Evolutionary conservation across 306 rosid genomes (phyloP).

Genomic region (Sphenostylis stenocarpa): DNA sequence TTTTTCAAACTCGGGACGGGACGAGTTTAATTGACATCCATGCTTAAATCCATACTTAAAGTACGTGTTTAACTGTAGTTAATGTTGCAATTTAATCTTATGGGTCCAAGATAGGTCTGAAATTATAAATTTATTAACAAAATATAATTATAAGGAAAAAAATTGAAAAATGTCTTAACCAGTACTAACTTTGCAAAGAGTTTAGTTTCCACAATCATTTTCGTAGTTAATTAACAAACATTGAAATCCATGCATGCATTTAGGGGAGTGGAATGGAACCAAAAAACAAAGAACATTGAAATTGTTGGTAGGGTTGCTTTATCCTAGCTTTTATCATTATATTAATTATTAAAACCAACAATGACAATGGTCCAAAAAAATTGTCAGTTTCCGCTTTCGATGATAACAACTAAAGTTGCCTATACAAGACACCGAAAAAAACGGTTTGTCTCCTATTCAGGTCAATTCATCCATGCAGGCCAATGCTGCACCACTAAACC

Average conservation of each 20-base stretch:
- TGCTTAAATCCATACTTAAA: too few relatives aligned
- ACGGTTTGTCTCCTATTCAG: constrained; percentile 11
- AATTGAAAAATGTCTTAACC: too few relatives aligned
- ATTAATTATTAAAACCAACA: neutral
- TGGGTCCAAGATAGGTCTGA: too few relatives aligned
- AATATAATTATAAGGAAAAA: too few relatives aligned
- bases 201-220: too few relatives aligned
- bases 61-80: too few relatives aligned
- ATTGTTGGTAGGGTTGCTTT: neutral
- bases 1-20: too few relatives aligned
- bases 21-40: too few relatives aligned
- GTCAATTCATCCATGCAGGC: constrained; percentile 43
- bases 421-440: constrained; percentile 2
- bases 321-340: constrained; percentile 3
- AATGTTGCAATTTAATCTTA: too few relatives aligned
- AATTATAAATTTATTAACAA: too few relatives aligned
- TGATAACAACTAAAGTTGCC: constrained; percentile 30
- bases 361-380: constrained; percentile 11
- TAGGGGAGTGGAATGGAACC: neutral
- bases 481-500: constrained; percentile 36
- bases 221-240: too few relatives aligned
- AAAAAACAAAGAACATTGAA: neutral
- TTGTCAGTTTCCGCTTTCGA: neutral
- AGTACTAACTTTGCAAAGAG: too few relatives aligned
- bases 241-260: neutral